phyloP scores from a whole-genome alignment of 2,329 filamentous ascomycete genomes.

The Sclerotinia trifoliorum region DNA sequence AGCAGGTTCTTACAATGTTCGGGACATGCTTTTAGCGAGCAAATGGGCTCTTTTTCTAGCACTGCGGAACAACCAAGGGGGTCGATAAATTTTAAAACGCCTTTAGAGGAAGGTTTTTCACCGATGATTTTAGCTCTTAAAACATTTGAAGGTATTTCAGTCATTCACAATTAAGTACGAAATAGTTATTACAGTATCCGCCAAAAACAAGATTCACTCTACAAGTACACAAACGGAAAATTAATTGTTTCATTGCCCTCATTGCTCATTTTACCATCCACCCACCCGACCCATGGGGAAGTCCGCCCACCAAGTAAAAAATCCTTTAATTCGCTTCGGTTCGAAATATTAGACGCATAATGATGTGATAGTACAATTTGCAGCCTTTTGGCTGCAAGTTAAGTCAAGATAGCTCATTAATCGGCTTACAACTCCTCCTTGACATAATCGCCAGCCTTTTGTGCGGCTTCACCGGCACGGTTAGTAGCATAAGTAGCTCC shows the following conservation, averaged over 20 bases:
- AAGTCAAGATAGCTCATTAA: not conserved
- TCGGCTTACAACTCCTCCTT: slow-evolving; percentile 41
- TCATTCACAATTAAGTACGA: not conserved
- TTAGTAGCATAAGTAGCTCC: slow-evolving; percentile 39
- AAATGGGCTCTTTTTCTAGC: not conserved
- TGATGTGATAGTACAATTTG: slow-evolving; percentile 18
- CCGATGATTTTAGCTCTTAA: not conserved
- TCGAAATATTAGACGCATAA: slow-evolving; percentile 17
- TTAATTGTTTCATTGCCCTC: slow-evolving; percentile 4
- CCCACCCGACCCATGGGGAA: not conserved
- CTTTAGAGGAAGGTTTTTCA: not conserved
- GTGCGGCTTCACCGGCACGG: slow-evolving; percentile 41
- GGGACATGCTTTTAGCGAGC: not conserved
- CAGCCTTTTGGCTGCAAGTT: not conserved
- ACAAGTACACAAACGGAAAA: not conserved
- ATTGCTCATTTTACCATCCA: slow-evolving; percentile 1
- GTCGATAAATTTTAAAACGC: not conserved
- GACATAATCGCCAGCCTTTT: slow-evolving; percentile 38
- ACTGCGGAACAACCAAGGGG: not conserved
- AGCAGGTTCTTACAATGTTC: not conserved
- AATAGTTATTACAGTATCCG: not conserved
- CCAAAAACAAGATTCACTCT: not conserved
- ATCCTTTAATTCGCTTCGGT: slow-evolving; percentile 12
- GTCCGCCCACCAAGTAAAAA: not conserved
- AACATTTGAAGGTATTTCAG: not conserved